These are phyloP conservation scores for Xylariaceae sp. DNA, from an alignment of 2,329 filamentous ascomycete genomes.

Conservation along the genomic window DNA sequence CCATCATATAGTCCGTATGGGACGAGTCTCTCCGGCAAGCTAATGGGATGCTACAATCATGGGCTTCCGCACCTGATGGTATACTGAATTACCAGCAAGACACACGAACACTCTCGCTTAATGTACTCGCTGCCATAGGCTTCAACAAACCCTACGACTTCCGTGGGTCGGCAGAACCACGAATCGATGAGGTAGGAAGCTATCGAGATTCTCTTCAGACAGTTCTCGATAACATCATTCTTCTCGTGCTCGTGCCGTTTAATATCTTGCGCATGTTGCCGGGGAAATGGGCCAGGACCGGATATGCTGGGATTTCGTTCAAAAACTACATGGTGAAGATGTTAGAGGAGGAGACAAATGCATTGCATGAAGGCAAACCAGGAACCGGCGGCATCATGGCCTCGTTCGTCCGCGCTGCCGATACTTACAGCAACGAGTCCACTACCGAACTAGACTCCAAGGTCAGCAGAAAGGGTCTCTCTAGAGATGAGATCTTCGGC, in stretches of 20 bases:
- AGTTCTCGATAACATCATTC: constrained; percentile 28
- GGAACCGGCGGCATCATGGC: constrained; percentile 26
- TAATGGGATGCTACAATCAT: constrained; percentile 21
- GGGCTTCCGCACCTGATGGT: constrained; percentile 10
- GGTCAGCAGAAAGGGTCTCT: constrained; percentile 12
- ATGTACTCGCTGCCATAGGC: constrained; percentile 27
- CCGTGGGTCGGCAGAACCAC: constrained; percentile 13
- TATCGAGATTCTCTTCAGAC: constrained; percentile 28
- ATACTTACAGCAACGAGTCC: constrained; percentile 2
- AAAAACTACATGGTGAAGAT: constrained; percentile 25
- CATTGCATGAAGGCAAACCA: constrained; percentile 15
- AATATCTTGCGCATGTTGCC: constrained; percentile 15
- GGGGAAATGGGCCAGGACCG: constrained; percentile 13
- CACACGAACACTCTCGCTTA: constrained; percentile 27
- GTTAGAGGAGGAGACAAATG: constrained; percentile 21
- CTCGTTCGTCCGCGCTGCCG: constrained; percentile 21
- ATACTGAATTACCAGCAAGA: constrained; percentile 22
- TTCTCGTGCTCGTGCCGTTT: constrained; percentile 23
- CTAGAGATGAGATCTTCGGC: constrained; percentile 21
- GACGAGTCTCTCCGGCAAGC: constrained; percentile 25
- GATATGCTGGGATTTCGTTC: constrained; percentile 20
- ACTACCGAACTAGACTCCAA: background rate
- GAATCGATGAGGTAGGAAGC: constrained; percentile 10
- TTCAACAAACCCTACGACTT: constrained; percentile 27
- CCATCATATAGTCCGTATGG: constrained; percentile 30